Percentiles rank a stretch among this genome's conserved stretches.
Conservation (phyloP, 2,329 filamentous ascomycete species). For the Didymella keratinophila region DNA sequence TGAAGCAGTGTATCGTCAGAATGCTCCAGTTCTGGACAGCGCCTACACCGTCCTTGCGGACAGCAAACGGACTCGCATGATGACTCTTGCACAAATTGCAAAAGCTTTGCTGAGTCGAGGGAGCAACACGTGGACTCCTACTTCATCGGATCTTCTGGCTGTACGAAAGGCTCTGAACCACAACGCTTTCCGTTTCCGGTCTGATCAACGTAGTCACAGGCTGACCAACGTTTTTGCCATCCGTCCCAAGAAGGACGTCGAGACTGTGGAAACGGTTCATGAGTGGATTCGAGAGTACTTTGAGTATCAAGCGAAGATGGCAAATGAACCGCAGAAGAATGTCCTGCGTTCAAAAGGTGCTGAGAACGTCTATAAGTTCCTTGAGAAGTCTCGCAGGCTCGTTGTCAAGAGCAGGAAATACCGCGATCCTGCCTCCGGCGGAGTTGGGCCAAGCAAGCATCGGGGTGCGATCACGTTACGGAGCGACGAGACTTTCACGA, state of each 20-base stretch:
- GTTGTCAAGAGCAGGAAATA: conserved; percentile 51
- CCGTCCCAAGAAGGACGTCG: conserved; percentile 63
- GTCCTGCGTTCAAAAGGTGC: conserved; percentile 28
- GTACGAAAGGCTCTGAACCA: conserved; percentile 70
- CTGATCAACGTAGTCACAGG: conserved; percentile 58
- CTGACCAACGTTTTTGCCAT: conserved; percentile 70
- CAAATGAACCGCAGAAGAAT: conserved; percentile 6
- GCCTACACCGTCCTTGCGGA: conserved; percentile 59
- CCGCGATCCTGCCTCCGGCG: conserved; percentile 45
- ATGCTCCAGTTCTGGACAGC: conserved; percentile 58
- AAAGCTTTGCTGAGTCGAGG: conserved; percentile 49
- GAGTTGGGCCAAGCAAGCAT: conserved; percentile 51
- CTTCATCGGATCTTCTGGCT: conserved; percentile 67
- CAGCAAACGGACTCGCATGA: conserved; percentile 54
- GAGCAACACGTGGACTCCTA: conserved; percentile 39
- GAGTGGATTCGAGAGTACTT: conserved; percentile 63
- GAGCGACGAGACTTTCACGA: conserved; percentile 55
- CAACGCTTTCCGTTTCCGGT: conserved; percentile 69
- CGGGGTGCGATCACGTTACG: conserved; percentile 31
- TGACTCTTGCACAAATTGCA: conserved; percentile 58
- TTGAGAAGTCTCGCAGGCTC: conserved; percentile 52
- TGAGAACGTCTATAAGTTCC: conserved; percentile 48
- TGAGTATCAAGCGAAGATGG: conserved; percentile 52
- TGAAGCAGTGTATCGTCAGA: conserved; percentile 57
- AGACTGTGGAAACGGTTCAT: conserved; percentile 60